Evolutionary conservation across 2,329 filamentous ascomycete species (phyloP).

Genomic region (Dichotomopilus funicola): DNA sequence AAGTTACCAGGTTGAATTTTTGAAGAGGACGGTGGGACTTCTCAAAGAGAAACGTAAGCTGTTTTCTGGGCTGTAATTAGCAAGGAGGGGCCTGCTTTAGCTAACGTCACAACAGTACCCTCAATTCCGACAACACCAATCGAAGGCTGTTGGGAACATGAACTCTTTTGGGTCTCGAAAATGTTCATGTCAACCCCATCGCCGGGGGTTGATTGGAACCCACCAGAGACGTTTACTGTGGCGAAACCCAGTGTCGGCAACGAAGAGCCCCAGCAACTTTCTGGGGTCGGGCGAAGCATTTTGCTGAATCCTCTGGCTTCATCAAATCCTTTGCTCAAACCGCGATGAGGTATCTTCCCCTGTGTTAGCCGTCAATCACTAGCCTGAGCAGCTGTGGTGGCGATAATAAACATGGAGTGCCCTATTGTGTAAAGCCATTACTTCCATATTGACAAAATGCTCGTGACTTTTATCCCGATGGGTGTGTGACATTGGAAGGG

Average conservation of each 20-base stretch:
- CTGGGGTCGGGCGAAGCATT: not conserved
- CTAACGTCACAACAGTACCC: conserved; percentile 1
- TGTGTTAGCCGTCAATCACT: no score
- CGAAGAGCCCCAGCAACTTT: not conserved
- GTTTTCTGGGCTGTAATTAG: no score
- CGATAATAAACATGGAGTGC: no score
- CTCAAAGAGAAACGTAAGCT: conserved; percentile 11
- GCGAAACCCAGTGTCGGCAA: conserved; percentile 17
- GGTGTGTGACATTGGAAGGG: no score
- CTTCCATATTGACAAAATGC: no score
- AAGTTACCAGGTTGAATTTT: conserved; percentile 29
- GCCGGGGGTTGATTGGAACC: conserved; percentile 10
- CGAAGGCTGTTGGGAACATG: conserved; percentile 22
- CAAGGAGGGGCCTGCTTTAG: no score
- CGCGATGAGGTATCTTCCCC: no score
- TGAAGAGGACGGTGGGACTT: conserved; percentile 8
- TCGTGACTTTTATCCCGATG: no score
- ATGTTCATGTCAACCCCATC: conserved; percentile 18
- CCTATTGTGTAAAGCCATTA: no score
- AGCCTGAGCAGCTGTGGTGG: no score
- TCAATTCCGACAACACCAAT: conserved; percentile 16
- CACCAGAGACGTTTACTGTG: conserved; percentile 15
- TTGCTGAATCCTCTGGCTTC: no score
- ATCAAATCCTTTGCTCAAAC: no score
- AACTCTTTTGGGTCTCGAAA: conserved; percentile 21